Percentiles rank a stretch among this genome's conserved stretches.
Conservation (phyloP, 208 protist species). For the Crithidia expoeki region DNA sequence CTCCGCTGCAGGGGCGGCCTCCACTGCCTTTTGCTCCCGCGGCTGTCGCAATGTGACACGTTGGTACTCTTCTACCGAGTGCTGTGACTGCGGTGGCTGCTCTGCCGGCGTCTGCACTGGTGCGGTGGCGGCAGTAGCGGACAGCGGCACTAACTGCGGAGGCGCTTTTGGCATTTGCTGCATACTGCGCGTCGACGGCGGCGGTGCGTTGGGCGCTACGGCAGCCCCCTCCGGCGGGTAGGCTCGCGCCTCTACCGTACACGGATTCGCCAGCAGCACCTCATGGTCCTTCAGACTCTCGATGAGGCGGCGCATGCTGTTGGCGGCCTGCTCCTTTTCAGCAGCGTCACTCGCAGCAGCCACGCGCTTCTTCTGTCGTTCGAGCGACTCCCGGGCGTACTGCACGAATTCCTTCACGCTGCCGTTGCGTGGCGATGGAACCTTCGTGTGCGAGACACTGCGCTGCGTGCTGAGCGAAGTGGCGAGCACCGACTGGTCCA, state of each 20-base stretch:
- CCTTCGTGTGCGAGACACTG: slow-evolving; percentile 40
- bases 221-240: slow-evolving; percentile 31
- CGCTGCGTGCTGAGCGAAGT: slow-evolving; percentile 42
- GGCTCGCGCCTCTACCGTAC: slow-evolving; percentile 32
- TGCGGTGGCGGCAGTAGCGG: not conserved
- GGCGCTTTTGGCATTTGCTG: slow-evolving; percentile 4
- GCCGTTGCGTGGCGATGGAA: slow-evolving; percentile 38
- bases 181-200: not conserved
- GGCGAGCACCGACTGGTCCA: slow-evolving; percentile 29
- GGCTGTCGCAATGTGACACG: slow-evolving; percentile 1
- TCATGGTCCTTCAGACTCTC: slow-evolving; percentile 51
- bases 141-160: slow-evolving; percentile 5
- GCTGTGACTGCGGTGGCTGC: not conserved
- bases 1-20: not conserved
- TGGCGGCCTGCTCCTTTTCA: slow-evolving; percentile 34
- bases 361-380: slow-evolving; percentile 32
- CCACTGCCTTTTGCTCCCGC: slow-evolving; percentile 9
- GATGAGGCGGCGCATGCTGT: slow-evolving; percentile 35
- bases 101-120: not conserved
- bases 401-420: slow-evolving; percentile 65
- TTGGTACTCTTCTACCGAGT: slow-evolving; percentile 8
- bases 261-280: slow-evolving; percentile 45
- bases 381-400: slow-evolving; percentile 29
- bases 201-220: not conserved
- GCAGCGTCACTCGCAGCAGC: slow-evolving; percentile 28